Base-by-base conservation (phyloP, 2,329 filamentous ascomycete species). In the Trichophyton verrucosum region DNA sequence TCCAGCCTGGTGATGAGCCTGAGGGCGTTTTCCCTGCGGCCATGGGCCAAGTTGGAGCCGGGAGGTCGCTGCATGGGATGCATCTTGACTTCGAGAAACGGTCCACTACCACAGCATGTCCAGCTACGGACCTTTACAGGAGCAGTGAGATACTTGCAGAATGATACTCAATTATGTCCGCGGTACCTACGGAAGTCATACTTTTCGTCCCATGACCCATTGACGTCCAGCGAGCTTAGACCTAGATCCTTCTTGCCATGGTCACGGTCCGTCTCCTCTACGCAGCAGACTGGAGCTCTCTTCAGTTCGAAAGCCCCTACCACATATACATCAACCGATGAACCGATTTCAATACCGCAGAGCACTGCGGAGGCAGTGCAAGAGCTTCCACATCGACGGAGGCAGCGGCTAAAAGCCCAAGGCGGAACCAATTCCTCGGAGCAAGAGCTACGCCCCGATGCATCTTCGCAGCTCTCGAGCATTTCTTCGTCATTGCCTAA, bases 401-500 rank as follows among this genome's bases (percentile, higher is more conserved):
- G 75, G 60, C 76, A 76, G 66, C 70, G 75, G 38, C 66, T 76
- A 64, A 77, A 75, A 63, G 61, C 58, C 40, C 59, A 64, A 66
- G 68, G 71, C 33, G 67, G 69, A 40, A 62, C 61, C 5, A 65
- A 65, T 47, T 59, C 62, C 53, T 59, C 64, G 60, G 71, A 75
- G 57, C 66, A 68, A 22, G 69, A 66, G 17, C 72, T 82, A 4
- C 80, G 83, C 6, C 80, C 76, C 17, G 83, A 86, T 72, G 84
- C 84, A 13, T 86, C 84, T 0, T 80, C 82, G 22, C 80, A 79
- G 63, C 73, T 86, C 46, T 82, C 83, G 5, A 78, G 76, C 49
- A 72, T 82, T 59, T 84, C 83, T 5, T 79, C 81, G 11, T 72
- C 76, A 22, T 79, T 84, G 60, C 82, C 83, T 9, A 74, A 77